phyloP scores from a whole-genome alignment of 192 early-diverging fungal species.

The Backusella macrospora region DNA sequence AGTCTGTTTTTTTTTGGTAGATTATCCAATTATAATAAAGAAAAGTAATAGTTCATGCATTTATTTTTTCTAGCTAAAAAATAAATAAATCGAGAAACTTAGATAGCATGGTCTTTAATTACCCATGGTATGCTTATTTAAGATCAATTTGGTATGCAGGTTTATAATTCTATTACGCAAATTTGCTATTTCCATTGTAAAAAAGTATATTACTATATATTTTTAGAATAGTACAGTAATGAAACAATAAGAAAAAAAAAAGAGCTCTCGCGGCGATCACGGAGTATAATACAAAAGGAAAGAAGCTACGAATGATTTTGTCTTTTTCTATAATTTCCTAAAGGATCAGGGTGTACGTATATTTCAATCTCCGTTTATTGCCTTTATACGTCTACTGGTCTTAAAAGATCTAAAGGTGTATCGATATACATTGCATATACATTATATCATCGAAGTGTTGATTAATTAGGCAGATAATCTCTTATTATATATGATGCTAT shows the following conservation, averaged over 20 bases:
- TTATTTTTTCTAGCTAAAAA: neutral
- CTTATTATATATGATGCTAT: too few relatives aligned
- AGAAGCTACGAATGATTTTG: neutral
- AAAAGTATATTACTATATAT: neutral
- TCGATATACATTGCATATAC: too few relatives aligned
- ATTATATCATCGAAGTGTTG: too few relatives aligned
- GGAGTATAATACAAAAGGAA: conserved; percentile 4
- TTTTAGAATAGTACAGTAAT: neutral
- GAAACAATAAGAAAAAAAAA: neutral
- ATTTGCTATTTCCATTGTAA: neutral
- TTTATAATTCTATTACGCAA: too few relatives aligned
- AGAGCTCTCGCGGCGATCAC: neutral
- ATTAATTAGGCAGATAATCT: too few relatives aligned
- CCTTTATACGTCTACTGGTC: too few relatives aligned
- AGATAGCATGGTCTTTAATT: too few relatives aligned
- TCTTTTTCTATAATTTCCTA: neutral
- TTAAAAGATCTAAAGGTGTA: too few relatives aligned
- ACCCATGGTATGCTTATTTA: too few relatives aligned
- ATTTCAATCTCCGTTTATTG: too few relatives aligned
- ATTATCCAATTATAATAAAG: neutral
- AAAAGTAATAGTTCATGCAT: neutral
- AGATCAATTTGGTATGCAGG: too few relatives aligned
- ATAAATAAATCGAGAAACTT: too few relatives aligned
- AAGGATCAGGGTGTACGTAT: neutral
- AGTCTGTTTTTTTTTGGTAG: neutral